Evolutionary conservation across 1,284 basidiomycete species (phyloP), one percentile per base, ranked within the genome.

Genomic region (Ustilago trichophora): DNA sequence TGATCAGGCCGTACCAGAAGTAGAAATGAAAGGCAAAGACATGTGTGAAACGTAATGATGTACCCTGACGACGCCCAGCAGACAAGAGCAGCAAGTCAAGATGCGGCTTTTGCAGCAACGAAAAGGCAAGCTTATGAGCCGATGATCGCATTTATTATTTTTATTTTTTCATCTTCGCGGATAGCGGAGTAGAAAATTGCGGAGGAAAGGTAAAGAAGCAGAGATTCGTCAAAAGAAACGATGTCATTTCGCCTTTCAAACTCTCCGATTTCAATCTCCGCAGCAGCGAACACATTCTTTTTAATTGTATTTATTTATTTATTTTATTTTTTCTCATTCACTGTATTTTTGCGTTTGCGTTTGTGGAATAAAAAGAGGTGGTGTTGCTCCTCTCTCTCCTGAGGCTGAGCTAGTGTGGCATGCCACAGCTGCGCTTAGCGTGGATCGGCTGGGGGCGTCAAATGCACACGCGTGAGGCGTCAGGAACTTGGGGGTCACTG

Each of bases 191-290:
- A 3, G 36, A 34, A 41, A 18, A n/a, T 33, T 37, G 43, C 44
- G 46, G 50, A 48, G 42, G 29, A 24, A 19, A 15, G 36, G 33
- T 37, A 19, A 33, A 47, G 16, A 29, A 41, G 22, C 36, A 31
- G 27, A 27, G 12, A 32, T 22, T n/a, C n/a, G n/a, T n/a, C n/a
- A n/a, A n/a, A n/a, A n/a, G n/a, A n/a, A n/a, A 44, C 59, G 40
- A 63, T 55, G 60, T 64, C 60, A 64, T 64, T 64, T 37, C 12
- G 38, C 51, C n/a, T 32, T 43, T 21, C 31, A 63, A 63, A 63
- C 35, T 56, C 40, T 42, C 60, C 60, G 50, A 22, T 33, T 52
- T 57, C 11, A 18, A 62, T 34, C 34, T 63, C 59, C 53, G 59
- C 26, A n/a, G n/a, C n/a, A n/a, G n/a, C n/a, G n/a, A n/a, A n/a